Conservation (phyloP, 495 filamentous ascomycete genomes). For the Oleoguttula mirabilis region DNA sequence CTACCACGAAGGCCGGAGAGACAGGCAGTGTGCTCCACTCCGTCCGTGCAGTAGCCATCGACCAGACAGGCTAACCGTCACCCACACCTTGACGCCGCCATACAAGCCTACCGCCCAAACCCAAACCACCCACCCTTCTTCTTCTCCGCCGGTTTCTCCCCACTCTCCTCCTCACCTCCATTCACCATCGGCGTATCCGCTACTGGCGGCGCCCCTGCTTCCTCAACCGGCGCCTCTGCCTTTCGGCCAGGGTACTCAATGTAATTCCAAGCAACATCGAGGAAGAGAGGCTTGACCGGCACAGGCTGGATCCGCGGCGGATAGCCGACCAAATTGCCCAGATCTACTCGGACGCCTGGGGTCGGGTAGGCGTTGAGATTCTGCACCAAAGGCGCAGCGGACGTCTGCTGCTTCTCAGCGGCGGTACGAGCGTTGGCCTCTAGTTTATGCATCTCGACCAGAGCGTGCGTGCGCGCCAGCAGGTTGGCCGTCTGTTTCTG, state of each 20-base stretch:
- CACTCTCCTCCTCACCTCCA: constrained; percentile 24
- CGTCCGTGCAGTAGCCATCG: no score
- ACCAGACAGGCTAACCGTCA: no score
- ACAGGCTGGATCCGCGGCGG: constrained; percentile 72
- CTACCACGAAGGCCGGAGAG: no score
- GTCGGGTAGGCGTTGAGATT: constrained; percentile 61
- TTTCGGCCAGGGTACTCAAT: constrained; percentile 74
- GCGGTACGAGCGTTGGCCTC: constrained; percentile 27
- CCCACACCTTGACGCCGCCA: background rate
- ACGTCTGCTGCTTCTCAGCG: constrained; percentile 23
- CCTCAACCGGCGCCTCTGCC: constrained; percentile 10
- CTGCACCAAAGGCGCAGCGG: constrained; percentile 48
- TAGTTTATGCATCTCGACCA: constrained; percentile 65
- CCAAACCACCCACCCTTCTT: constrained; percentile 72
- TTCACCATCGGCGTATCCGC: constrained; percentile 17
- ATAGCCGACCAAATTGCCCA: constrained; percentile 71
- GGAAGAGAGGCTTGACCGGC: constrained; percentile 89
- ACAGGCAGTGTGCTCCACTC: no score
- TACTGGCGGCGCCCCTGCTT: constrained; percentile 18
- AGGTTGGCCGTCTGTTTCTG: constrained; percentile 49
- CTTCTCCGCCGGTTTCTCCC: constrained; percentile 24
- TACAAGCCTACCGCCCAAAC: constrained; percentile 51
- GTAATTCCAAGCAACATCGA: constrained; percentile 97
- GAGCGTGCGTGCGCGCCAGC: constrained; percentile 63
- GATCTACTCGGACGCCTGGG: constrained; percentile 45